These are phyloP conservation scores for Talaromyces sp. DNA, from an alignment of 2,329 filamentous ascomycete species.

Conservation along the genomic window DNA sequence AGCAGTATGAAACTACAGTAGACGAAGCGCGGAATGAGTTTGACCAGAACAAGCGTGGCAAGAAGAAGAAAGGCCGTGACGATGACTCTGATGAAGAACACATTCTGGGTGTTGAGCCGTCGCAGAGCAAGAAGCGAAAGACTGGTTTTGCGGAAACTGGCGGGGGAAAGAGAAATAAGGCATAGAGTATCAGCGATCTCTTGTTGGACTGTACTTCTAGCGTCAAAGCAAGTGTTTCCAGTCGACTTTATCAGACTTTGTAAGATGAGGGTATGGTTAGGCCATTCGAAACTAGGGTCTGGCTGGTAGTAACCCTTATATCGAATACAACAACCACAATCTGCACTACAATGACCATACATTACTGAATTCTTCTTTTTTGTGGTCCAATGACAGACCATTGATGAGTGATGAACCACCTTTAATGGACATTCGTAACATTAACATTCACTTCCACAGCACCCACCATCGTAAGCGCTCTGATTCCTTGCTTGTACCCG, in stretches of 20 bases:
- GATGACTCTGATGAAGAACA: conserved; percentile 6
- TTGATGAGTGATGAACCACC: neutral
- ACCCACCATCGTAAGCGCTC: too few relatives aligned
- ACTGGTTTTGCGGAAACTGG: conserved; percentile 10
- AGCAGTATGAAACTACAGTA: conserved; percentile 2
- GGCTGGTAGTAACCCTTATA: neutral
- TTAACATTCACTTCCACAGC: neutral
- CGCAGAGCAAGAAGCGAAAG: conserved; percentile 14
- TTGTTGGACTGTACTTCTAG: neutral
- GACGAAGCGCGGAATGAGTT: conserved; percentile 10
- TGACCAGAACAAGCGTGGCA: conserved; percentile 7
- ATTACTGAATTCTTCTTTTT: neutral
- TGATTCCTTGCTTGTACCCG: neutral
- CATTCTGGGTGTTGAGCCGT: conserved; percentile 13
- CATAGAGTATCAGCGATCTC: neutral
- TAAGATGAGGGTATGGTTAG: neutral
- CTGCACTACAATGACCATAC: neutral
- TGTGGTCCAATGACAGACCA: neutral
- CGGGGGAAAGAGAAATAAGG: conserved; percentile 15
- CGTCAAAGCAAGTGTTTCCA: neutral
- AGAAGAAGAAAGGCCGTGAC: conserved; percentile 11
- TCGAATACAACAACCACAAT: neutral
- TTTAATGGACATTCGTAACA: neutral
- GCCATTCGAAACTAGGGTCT: neutral
- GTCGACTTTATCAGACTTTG: neutral